A percentile compares a stretch with the other conserved stretches of the same genome.
Conservation (phyloP, 2,329 filamentous ascomycete species). For the Aspergillus clavatus region DNA sequence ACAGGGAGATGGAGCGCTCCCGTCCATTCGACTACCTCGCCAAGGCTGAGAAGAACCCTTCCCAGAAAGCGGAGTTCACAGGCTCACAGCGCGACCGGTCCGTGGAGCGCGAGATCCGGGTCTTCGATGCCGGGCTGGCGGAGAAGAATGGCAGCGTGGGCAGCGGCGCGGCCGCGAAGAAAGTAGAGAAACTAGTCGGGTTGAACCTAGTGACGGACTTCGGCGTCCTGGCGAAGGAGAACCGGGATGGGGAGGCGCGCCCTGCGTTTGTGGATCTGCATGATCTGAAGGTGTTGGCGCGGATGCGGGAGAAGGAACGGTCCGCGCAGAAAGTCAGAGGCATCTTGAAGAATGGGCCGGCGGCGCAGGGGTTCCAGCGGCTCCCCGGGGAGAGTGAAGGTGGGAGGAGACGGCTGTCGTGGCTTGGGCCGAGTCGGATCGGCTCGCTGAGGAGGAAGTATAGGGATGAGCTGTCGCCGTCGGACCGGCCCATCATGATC, state of each 20-base stretch:
- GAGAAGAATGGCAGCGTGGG: constrained; percentile 9
- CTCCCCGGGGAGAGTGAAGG: constrained; percentile 15
- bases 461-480: constrained; percentile 39
- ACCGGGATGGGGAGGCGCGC: constrained; percentile 8
- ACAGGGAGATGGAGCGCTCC: constrained; percentile 22
- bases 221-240: constrained; percentile 14
- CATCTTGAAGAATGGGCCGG: constrained; percentile 18
- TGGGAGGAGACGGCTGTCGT: constrained; percentile 10
- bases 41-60: constrained; percentile 19
- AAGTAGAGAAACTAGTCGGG: constrained; percentile 29
- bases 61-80: constrained; percentile 5
- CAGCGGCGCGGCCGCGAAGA: constrained; percentile 5
- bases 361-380: constrained; percentile 17
- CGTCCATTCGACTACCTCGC: constrained; percentile 31
- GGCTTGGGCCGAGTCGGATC: constrained; percentile 13
- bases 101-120: not conserved
- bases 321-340: constrained; percentile 19
- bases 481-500: constrained; percentile 44
- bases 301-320: constrained; percentile 31
- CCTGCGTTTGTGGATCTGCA: constrained; percentile 34
- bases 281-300: constrained; percentile 34
- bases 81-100: constrained; percentile 7
- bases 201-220: constrained; percentile 44
- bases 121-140: constrained; percentile 4
- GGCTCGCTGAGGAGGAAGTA: constrained; percentile 22